Conservation (phyloP, 768 basidiomycete species). For the Tremella yokohamensis region DNA sequence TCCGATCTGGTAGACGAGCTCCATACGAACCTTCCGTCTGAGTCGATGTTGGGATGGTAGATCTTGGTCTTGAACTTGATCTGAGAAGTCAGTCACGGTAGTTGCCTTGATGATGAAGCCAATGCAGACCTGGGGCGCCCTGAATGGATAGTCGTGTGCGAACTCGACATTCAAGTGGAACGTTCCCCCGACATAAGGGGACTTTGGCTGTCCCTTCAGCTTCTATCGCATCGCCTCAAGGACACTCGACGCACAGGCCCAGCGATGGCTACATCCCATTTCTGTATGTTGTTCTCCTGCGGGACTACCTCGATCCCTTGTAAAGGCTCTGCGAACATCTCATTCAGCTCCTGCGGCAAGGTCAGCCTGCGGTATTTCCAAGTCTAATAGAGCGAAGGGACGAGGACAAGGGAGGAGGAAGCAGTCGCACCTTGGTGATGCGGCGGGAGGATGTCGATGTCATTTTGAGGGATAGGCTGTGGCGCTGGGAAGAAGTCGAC, state of each 20-base stretch:
- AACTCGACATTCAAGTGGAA: conserved; percentile 48
- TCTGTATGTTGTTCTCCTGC: conserved; percentile 44
- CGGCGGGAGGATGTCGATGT: conserved; percentile 21
- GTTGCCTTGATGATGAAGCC: neutral
- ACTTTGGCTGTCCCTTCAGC: conserved; percentile 21
- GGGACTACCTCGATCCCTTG: conserved; percentile 39
- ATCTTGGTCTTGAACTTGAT: conserved; percentile 50
- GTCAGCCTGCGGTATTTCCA: neutral
- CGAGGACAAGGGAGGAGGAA: neutral
- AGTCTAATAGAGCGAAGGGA: neutral
- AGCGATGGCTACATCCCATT: conserved; percentile 42
- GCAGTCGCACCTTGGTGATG: conserved; percentile 35
- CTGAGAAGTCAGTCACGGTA: conserved; percentile 18
- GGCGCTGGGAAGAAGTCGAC: neutral
- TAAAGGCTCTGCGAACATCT: conserved; percentile 36
- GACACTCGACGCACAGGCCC: conserved; percentile 45
- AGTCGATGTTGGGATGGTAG: conserved; percentile 52
- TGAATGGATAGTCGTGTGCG: conserved; percentile 50
- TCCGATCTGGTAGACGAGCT: neutral
- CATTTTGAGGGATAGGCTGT: neutral
- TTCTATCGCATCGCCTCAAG: neutral
- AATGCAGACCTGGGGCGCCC: conserved; percentile 39
- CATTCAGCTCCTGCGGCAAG: conserved; percentile 35
- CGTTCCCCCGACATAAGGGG: conserved; percentile 49
- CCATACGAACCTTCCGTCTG: conserved; percentile 49